Evolutionary conservation across 441 rosid genomes (phyloP).

Genomic region (Adansonia grandidieri): DNA sequence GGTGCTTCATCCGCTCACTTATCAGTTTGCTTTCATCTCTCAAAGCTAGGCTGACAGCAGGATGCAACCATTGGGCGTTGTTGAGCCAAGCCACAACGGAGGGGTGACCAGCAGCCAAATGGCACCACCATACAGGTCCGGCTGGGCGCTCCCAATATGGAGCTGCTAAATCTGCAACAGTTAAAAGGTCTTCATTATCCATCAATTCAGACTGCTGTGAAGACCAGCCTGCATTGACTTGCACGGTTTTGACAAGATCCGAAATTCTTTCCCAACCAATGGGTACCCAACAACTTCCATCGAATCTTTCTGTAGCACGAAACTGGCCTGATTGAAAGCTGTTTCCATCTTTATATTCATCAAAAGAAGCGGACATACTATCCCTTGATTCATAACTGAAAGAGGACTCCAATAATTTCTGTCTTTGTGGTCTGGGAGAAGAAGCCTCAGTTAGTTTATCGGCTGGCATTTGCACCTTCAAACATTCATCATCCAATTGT

Average conservation of each 20-base stretch:
- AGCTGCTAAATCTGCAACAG: slow-evolving; percentile 90
- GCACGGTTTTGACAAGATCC: slow-evolving; percentile 66
- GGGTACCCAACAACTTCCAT: slow-evolving; percentile 78
- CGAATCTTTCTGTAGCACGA: slow-evolving; percentile 46
- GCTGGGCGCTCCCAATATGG: slow-evolving; percentile 94
- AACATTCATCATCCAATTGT: slow-evolving; percentile 32
- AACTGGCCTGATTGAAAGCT: slow-evolving; percentile 41
- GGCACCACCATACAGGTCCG: slow-evolving; percentile 97
- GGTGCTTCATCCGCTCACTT: slow-evolving; percentile 93
- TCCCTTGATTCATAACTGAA: slow-evolving; percentile 32
- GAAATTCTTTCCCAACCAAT: slow-evolving; percentile 93
- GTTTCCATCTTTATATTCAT: slow-evolving; percentile 42
- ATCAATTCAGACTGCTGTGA: slow-evolving; percentile 49
- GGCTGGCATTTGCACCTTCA: slow-evolving; percentile 34
- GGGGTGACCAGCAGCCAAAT: slow-evolving; percentile 67
- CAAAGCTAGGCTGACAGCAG: slow-evolving; percentile 89
- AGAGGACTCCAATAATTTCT: slow-evolving; percentile 28
- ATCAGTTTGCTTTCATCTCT: slow-evolving; percentile 84
- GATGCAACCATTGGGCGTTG: slow-evolving; percentile 90
- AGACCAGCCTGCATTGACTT: slow-evolving; percentile 75
- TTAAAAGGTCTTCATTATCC: slow-evolving; percentile 63
- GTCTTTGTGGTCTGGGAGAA: slow-evolving; percentile 32
- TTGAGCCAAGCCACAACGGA: slow-evolving; percentile 68
- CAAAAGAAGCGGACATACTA: slow-evolving; percentile 39
- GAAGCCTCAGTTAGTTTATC: slow-evolving; percentile 41